These are phyloP conservation scores for Telopea speciosissima DNA, from an alignment of 177 flowering plant genomes.

Conservation along the genomic window DNA sequence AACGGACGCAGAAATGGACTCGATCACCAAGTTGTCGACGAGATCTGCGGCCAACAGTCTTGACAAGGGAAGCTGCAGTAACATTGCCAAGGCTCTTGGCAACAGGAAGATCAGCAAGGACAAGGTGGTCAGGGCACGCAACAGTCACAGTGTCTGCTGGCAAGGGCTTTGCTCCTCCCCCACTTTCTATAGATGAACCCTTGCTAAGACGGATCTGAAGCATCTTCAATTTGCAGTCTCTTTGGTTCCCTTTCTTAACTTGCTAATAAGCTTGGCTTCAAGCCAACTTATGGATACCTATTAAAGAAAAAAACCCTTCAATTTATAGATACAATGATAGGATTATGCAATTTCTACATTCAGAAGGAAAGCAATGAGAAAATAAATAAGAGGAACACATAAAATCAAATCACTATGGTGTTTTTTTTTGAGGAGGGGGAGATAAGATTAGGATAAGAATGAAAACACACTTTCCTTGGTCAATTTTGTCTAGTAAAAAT, in stretches of 20 bases:
- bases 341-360: not conserved
- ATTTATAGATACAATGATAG: not conserved
- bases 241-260: not conserved
- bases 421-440: too few species aligned
- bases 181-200: constrained; percentile 41
- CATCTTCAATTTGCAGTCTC: constrained; percentile 31
- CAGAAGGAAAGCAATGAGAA: not conserved
- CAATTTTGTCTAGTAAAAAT: too few species aligned
- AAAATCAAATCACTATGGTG: too few species aligned
- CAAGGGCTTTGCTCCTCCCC: constrained; percentile 40
- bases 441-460: too few species aligned
- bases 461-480: too few species aligned
- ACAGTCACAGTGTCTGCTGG: constrained; percentile 72
- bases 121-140: constrained; percentile 93
- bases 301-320: not conserved
- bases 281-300: not conserved
- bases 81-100: constrained; percentile 77
- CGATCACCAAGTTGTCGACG: constrained; percentile 88
- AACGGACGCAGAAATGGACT: constrained; percentile 90
- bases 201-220: constrained; percentile 83
- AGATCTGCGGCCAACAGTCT: constrained; percentile 78
- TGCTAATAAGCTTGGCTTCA: not conserved
- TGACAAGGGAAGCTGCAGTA: constrained; percentile 41
- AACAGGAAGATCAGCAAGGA: constrained; percentile 94
- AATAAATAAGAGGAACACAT: too few species aligned